These are phyloP conservation scores for Arthrinium puccinioides DNA, from an alignment of 2,329 filamentous ascomycete genomes.

Conservation along the genomic window DNA sequence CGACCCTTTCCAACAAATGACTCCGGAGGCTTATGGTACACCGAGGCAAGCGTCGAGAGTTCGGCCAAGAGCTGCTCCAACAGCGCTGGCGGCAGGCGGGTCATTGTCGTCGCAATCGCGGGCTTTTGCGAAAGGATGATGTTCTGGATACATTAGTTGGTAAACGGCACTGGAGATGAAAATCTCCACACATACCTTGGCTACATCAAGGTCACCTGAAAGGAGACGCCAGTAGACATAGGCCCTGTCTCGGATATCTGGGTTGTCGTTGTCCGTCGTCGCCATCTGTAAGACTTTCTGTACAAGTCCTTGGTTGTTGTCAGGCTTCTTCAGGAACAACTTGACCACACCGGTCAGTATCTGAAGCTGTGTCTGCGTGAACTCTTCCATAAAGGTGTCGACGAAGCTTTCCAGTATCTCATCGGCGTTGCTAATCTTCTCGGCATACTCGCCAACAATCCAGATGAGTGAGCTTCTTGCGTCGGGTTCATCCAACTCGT, in stretches of 20 bases:
- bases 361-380: conserved; percentile 97
- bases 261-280: conserved; percentile 93
- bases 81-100: conserved; percentile 72
- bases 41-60: conserved; percentile 88
- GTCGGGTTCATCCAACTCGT: conserved; percentile 90
- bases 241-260: conserved; percentile 91
- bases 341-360: conserved; percentile 97
- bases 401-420: conserved; percentile 89
- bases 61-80: conserved; percentile 87
- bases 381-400: conserved; percentile 91
- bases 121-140: conserved; percentile 93
- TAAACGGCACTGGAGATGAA: background rate
- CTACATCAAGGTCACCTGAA: conserved; percentile 83
- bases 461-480: conserved; percentile 89
- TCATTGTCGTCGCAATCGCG: conserved; percentile 89
- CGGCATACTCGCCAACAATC: conserved; percentile 98
- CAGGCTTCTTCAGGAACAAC: conserved; percentile 92
- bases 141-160: conserved; percentile 42
- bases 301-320: conserved; percentile 82
- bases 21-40: conserved; percentile 97
- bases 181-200: conserved; percentile 54
- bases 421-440: conserved; percentile 98
- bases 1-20: conserved; percentile 96
- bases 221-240: conserved; percentile 98
- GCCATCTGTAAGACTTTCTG: conserved; percentile 91